A percentile compares a stretch with the other conserved stretches of the same genome.
Conservation (phyloP, 345 rosid genomes). For the Hypericum perforatum region DNA sequence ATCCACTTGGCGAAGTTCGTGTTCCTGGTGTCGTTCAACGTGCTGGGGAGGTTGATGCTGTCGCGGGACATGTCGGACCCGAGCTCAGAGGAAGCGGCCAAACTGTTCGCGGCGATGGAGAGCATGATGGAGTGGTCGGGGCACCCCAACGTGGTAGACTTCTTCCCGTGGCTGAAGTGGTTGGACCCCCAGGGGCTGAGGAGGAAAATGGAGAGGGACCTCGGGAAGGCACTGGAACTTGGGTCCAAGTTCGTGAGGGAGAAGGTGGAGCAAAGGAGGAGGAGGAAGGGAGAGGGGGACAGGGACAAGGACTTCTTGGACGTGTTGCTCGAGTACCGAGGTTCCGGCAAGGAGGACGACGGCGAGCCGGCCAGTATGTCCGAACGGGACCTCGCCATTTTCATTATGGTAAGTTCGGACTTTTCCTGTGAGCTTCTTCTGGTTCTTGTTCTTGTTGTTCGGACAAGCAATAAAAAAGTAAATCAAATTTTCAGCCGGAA, state of each 20-base stretch:
- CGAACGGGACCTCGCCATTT: background rate
- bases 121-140: slow-evolving; percentile 4
- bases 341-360: slow-evolving; percentile 8
- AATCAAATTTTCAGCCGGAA: too few relatives aligned
- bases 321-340: slow-evolving; percentile 9
- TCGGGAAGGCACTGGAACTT: slow-evolving; percentile 9
- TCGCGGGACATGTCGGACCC: slow-evolving; percentile 11
- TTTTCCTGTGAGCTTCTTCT: background rate
- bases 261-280: slow-evolving; percentile 4
- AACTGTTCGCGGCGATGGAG: slow-evolving; percentile 13
- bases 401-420: slow-evolving; percentile 12
- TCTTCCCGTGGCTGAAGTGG: slow-evolving; percentile 7
- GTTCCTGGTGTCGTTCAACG: slow-evolving; percentile 12
- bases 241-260: slow-evolving; percentile 14
- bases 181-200: slow-evolving; percentile 25
- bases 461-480: too few relatives aligned
- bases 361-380: slow-evolving; percentile 8
- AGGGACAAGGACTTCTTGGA: slow-evolving; percentile 11
- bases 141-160: slow-evolving; percentile 17
- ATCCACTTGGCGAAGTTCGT: background rate
- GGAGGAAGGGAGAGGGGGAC: background rate
- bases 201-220: slow-evolving; percentile 12
- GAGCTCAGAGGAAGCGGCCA: slow-evolving; percentile 7
- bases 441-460: too few relatives aligned
- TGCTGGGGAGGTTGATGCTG: slow-evolving; percentile 15